phyloP scores from a whole-genome alignment of 2,329 filamentous ascomycete species.

The Pseudogymnoascus sp. region DNA sequence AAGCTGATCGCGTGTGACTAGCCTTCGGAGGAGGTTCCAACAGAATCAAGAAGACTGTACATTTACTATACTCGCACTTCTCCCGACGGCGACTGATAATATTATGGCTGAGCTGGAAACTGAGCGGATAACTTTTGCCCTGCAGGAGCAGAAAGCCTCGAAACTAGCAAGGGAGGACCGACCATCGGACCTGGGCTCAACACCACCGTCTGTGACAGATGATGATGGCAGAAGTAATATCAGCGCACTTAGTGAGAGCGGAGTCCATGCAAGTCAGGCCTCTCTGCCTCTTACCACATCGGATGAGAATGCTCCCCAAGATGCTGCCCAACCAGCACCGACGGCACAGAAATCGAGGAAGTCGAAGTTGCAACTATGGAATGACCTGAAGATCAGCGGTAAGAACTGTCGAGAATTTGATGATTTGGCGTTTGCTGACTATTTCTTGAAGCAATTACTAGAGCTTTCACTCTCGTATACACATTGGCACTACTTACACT shows the following conservation, averaged over 20 bases:
- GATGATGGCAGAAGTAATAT: constrained; percentile 72
- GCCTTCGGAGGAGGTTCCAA: constrained; percentile 89
- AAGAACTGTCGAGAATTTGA: constrained; percentile 29
- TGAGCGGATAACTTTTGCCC: constrained; percentile 83
- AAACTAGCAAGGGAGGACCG: constrained; percentile 50
- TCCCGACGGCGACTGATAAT: constrained; percentile 85
- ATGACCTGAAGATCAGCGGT: constrained; percentile 95
- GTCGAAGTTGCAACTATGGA: constrained; percentile 91
- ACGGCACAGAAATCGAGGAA: constrained; percentile 46
- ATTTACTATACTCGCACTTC: constrained; percentile 89
- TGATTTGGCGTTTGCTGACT: constrained; percentile 12
- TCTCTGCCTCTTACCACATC: constrained; percentile 45
- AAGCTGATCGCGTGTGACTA: constrained; percentile 33
- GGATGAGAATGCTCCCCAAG: constrained; percentile 29
- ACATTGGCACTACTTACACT: constrained; percentile 82
- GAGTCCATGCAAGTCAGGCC: constrained; percentile 73
- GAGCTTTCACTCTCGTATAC: constrained; percentile 87
- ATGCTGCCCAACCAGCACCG: constrained; percentile 28
- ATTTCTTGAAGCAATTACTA: constrained; percentile 61
- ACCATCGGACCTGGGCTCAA: constrained; percentile 33
- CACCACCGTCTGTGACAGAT: constrained; percentile 59
- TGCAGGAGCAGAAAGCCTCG: constrained; percentile 85
- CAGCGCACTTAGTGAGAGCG: constrained; percentile 73
- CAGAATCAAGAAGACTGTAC: constrained; percentile 99
- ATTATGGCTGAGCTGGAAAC: constrained; percentile 83